Evolutionary conservation across 2,329 filamentous ascomycete species (phyloP), one percentile per base, ranked within the genome.

Genomic region (Aureobasidium sp.): DNA sequence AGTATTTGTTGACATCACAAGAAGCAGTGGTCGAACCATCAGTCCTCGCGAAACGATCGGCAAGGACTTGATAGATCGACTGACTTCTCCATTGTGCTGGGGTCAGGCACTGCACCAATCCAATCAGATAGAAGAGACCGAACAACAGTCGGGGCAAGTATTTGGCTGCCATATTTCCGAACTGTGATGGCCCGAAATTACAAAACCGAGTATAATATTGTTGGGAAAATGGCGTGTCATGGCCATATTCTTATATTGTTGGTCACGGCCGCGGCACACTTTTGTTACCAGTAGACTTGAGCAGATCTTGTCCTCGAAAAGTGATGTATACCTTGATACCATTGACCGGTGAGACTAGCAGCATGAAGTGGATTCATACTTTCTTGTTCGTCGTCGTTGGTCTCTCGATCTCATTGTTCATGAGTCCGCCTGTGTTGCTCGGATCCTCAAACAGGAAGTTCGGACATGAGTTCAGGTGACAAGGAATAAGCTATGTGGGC

Each of bases 1-100:
- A 87, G 71, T 85, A 86, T 27, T 70, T 59, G 3, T 68, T 61
- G 16, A 68, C 64, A 3, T 53, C 63, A 61, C 75, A 77, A 11
- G 69, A 58, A 6, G 74, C 72, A 3, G 71, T 74, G 2, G 74
- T 76, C 42, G 71, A 74, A 53, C 71, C 71, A 68, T 77, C 74
- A 2, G 71, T 67, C 8, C 70, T 69, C 6, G 74, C 75, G 62
- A 75, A 77, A 32, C 71, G 73, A 68, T 49, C 44, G n/a, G 55
- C 42, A 11, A 59, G 29, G 11, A 78, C 68, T 64, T 78, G 76
- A 64, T 77, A 78, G 58, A 78, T 77, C 32, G 70, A 72, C 57
- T 70, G 66, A 29, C 67, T 69, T 44, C 74, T 68, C 76, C 76
- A 78, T 61, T 76, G 66, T 8, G 68, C 70, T 39, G 67, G 34